phyloP scores from a whole-genome alignment of 306 rosid species.

The Corylus avellana region DNA sequence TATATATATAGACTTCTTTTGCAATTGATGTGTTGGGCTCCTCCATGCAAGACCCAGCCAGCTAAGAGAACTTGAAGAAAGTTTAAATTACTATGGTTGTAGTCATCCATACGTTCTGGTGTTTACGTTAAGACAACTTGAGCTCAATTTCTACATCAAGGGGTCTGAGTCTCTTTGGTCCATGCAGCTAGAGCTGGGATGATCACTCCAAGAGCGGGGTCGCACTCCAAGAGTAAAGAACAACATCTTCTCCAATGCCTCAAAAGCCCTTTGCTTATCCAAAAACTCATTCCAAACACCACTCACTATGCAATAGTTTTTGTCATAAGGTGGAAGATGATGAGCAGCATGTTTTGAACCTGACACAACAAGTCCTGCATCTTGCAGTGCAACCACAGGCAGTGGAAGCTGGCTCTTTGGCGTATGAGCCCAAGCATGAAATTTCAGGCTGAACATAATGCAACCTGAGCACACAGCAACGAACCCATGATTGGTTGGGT shows the following conservation, averaged over 20 bases:
- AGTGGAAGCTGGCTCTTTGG: conserved; percentile 74
- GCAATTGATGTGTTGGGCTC: no score
- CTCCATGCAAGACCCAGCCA: no score
- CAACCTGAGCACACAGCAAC: conserved; percentile 60
- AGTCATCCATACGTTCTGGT: no score
- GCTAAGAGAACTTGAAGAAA: no score
- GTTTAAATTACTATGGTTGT: no score
- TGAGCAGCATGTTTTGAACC: conserved; percentile 68
- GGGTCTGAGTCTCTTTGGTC: conserved; percentile 54
- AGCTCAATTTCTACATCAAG: conserved; percentile 3
- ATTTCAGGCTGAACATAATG: conserved; percentile 91
- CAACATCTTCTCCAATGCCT: conserved; percentile 72
- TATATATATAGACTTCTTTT: no score
- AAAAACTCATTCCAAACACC: conserved; percentile 81
- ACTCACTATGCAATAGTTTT: conserved; percentile 86
- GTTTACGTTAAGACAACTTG: no score
- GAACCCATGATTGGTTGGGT: conserved; percentile 54
- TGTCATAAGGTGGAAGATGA: conserved; percentile 75
- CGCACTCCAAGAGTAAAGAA: conserved; percentile 62
- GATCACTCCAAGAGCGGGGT: conserved; percentile 78
- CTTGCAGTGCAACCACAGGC: conserved; percentile 57
- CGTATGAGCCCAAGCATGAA: conserved; percentile 92
- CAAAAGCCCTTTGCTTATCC: conserved; percentile 63
- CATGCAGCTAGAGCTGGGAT: conserved; percentile 19
- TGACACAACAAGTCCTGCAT: conserved; percentile 61